phyloP scores from a whole-genome alignment of 1,284 basidiomycete species.

The Marasmius sp. region DNA sequence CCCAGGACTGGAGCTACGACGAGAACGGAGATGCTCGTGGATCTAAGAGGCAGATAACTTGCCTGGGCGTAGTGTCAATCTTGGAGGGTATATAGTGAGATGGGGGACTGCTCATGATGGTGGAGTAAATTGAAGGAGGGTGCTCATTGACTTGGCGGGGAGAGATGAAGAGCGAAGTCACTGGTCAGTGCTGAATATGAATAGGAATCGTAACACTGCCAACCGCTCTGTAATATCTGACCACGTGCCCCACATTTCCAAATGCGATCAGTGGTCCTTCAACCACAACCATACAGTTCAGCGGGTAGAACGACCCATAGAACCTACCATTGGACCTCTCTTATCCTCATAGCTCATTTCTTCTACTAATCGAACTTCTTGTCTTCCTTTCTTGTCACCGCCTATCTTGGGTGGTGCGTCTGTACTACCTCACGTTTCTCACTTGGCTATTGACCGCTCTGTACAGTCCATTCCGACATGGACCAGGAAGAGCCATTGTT shows the following conservation, averaged over 20 bases:
- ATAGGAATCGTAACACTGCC: too few species aligned
- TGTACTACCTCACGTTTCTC: background rate
- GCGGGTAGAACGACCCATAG: background rate
- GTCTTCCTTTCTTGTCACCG: background rate
- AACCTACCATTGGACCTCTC: too few species aligned
- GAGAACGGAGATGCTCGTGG: background rate
- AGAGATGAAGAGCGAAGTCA: background rate
- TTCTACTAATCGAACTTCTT: background rate
- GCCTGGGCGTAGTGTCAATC: conserved; percentile 43
- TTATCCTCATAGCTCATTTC: too few species aligned
- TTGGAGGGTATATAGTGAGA: conserved; percentile 39
- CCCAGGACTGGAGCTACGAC: background rate
- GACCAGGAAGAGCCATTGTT: conserved; percentile 62
- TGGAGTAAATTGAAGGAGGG: background rate
- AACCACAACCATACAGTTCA: background rate
- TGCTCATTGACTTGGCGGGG: background rate
- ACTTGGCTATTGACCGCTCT: background rate
- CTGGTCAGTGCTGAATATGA: background rate
- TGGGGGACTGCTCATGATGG: background rate
- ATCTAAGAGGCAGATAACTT: background rate
- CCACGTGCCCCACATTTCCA: background rate
- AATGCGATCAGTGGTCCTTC: background rate
- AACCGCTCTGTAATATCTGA: background rate
- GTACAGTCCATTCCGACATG: conserved; percentile 35
- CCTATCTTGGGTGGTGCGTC: background rate